Evolutionary conservation across 1,284 basidiomycete species (phyloP).

Genomic region (Trichosporon sp.): DNA sequence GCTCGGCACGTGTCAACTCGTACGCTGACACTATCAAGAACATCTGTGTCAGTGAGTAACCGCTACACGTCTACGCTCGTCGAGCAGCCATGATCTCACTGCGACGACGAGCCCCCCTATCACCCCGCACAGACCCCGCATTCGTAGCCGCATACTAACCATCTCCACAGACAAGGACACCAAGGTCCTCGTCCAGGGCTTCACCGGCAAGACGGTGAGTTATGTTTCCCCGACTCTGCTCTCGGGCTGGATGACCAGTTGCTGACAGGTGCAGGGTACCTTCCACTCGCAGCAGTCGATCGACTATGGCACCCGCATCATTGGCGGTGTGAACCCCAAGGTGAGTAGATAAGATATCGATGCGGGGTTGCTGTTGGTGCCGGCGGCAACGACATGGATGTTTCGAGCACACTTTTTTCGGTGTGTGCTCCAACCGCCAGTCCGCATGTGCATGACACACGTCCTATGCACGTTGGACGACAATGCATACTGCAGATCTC

Average conservation of each 20-base stretch:
- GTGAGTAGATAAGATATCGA: conserved; percentile 21
- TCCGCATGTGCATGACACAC: neutral
- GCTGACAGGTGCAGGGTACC: conserved; percentile 63
- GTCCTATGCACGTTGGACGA: too few species aligned
- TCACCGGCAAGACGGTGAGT: conserved; percentile 93
- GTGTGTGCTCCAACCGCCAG: neutral
- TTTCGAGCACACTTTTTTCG: neutral
- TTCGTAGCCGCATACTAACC: neutral
- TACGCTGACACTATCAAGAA: conserved; percentile 90
- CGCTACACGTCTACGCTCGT: neutral
- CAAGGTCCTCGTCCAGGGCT: conserved; percentile 85
- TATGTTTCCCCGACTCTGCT: conserved; percentile 13
- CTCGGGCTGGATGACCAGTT: neutral
- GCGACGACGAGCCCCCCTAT: neutral
- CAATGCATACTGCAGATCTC: too few species aligned
- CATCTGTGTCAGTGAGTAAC: conserved; percentile 62
- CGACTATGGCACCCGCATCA: conserved; percentile 85
- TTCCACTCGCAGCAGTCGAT: conserved; percentile 95
- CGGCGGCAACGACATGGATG: too few species aligned
- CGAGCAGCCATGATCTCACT: neutral
- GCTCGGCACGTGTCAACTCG: conserved; percentile 60
- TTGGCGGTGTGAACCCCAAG: conserved; percentile 94
- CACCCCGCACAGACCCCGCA: neutral
- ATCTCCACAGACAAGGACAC: conserved; percentile 70
- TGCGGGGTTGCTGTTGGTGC: neutral